Evolutionary conservation across 2,329 filamentous ascomycete genomes (phyloP), one percentile per base, ranked within the genome.

Genomic region (Chaetomiaceae sp.): DNA sequence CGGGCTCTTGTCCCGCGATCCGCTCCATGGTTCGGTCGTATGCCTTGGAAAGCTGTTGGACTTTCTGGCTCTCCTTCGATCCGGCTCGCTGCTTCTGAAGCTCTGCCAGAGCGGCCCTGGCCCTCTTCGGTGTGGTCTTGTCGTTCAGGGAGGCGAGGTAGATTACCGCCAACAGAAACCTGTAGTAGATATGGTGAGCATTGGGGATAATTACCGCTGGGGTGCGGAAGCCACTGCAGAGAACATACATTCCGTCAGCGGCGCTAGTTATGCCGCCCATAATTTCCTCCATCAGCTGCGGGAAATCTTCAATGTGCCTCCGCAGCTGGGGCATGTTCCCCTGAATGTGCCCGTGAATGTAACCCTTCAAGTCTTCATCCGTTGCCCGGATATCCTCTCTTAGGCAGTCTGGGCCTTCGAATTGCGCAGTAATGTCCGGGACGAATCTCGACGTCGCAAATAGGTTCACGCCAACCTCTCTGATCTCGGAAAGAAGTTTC

Each of bases 391-490:
- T 56, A 15, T 63, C 61, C 9, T 59, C 6, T 1, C 2, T 17
- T 11, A 33, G 15, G 6, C 8, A 6, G 19, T n/a, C n/a, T n/a
- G n/a, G n/a, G n/a, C 27, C 20, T 6, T 2, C 20, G 63, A 46
- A 49, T 66, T 64, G 4, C 59, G 59, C 3, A 46, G 19, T 44
- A 4, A 73, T 60, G 1, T 68, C 67, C 6, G 68, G 65, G 6
- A 69, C 53, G 14, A 70, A 64, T 19, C 67, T 60, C 15, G 70
- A 71, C 1, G 72, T 66, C 3, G 70, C 64, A 53, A 71, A 71
- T 58, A 57, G 4, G 33, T 51, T 65, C 11, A 51, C 42, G 12
- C 19, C 17, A 20, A 4, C 25, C 29, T 7, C 22, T 22, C 36
- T 63, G 62, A 3, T n/a, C 36, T 39, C 50, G 0, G 49, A n/a